These are phyloP conservation scores for Wallacemonas sp. DNA, from an alignment of 208 protist genomes.

Conservation along the genomic window DNA sequence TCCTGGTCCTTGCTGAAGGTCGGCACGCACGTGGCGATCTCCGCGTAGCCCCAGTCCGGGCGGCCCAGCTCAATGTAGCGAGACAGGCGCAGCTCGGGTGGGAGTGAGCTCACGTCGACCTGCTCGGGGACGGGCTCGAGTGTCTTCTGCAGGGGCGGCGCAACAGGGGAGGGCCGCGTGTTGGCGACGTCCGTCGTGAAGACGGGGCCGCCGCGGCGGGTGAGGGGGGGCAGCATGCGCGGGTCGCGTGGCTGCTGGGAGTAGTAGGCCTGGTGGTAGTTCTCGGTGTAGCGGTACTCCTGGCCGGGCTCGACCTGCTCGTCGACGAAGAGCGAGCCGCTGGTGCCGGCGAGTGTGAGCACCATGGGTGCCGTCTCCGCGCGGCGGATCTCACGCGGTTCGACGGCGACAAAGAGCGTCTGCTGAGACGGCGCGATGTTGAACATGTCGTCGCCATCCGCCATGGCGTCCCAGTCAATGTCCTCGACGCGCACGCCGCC, in stretches of 20 bases:
- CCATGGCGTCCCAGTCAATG: conserved; percentile 36
- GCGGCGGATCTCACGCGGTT: conserved; percentile 66
- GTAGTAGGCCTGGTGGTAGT: conserved; percentile 83
- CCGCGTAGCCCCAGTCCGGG: conserved; percentile 48
- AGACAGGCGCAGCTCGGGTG: conserved; percentile 23
- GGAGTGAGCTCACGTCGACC: conserved; percentile 1
- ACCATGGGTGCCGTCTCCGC: conserved; percentile 82
- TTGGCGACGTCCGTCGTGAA: conserved; percentile 24
- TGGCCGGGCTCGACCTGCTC: conserved; percentile 56
- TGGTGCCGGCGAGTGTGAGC: conserved; percentile 56
- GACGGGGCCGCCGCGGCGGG: conserved; percentile 28
- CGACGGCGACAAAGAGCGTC: conserved; percentile 47
- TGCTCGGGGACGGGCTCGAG: neutral
- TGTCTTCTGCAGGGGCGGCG: conserved; percentile 2
- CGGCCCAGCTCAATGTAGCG: conserved; percentile 52
- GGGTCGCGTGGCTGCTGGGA: conserved; percentile 78
- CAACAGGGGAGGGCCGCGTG: conserved; percentile 3
- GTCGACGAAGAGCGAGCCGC: conserved; percentile 56
- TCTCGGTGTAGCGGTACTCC: conserved; percentile 82
- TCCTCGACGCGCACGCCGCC: conserved; percentile 29
- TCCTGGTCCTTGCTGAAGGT: conserved; percentile 95
- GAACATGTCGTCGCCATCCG: conserved; percentile 23
- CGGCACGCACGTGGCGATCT: conserved; percentile 81
- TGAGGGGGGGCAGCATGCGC: conserved; percentile 77
- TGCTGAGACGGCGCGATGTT: conserved; percentile 25